These are phyloP conservation scores for Maudiozyma humilis DNA, from an alignment of 1,139 yeast genomes.

Conservation along the genomic window DNA sequence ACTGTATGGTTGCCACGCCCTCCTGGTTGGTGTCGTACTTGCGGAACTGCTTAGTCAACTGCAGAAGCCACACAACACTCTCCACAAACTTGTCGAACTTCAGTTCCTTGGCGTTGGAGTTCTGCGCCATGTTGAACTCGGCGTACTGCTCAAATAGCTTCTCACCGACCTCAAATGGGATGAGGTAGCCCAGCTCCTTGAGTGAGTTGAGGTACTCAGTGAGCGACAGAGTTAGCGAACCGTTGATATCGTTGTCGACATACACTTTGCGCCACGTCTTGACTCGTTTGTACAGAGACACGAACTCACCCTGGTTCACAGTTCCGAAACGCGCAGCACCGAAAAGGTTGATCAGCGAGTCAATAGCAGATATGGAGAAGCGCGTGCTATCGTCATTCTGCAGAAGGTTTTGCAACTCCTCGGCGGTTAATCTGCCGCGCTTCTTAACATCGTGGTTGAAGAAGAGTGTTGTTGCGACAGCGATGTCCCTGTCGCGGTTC, in stretches of 20 bases:
- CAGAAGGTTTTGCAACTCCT: conserved; percentile 29
- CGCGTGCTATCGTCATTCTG: conserved; percentile 31
- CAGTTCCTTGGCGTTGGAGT: conserved; percentile 44
- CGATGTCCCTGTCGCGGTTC: conserved; percentile 23
- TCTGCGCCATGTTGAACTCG: conserved; percentile 24
- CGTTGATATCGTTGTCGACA: conserved; percentile 33
- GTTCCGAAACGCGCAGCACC: conserved; percentile 32
- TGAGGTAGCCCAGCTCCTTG: conserved; percentile 29
- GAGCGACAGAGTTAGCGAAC: conserved; percentile 27
- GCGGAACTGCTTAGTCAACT: conserved; percentile 71
- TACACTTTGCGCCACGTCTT: conserved; percentile 32
- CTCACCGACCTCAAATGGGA: conserved; percentile 31
- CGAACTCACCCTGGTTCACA: conserved; percentile 28
- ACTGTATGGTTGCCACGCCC: conserved; percentile 69
- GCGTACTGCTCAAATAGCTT: conserved; percentile 31
- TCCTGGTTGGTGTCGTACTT: conserved; percentile 68
- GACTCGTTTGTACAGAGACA: conserved; percentile 29
- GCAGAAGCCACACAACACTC: conserved; percentile 64
- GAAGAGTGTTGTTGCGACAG: conserved; percentile 27
- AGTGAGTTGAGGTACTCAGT: conserved; percentile 31
- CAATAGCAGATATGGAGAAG: conserved; percentile 30
- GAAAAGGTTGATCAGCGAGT: conserved; percentile 29
- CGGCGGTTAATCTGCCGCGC: conserved; percentile 28
- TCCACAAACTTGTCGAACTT: conserved; percentile 81
- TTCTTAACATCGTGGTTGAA: conserved; percentile 28